Evolutionary conservation across 345 rosid species (phyloP), one percentile per base, ranked within the genome.

Genomic region (Hevea brasiliensis): DNA sequence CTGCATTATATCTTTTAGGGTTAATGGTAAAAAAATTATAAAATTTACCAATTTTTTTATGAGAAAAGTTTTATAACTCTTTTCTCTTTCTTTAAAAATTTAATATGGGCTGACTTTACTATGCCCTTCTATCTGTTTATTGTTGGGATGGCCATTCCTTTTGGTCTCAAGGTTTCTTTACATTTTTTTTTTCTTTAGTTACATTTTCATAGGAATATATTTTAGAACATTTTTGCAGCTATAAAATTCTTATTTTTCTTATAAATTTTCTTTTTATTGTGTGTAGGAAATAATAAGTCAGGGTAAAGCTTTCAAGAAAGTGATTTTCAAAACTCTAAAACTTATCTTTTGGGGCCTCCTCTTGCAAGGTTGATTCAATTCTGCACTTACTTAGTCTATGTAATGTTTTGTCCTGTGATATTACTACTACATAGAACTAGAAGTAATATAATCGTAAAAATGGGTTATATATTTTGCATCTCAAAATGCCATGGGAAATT

Each of bases 61-160:
- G 92, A 42, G 94, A 97, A 24, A 90, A 94, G 0, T 94, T 97
- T 97, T 77, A 90, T 35, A 94, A 97, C 14, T 90, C 96, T 81
- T 85, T 92, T 78, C 85, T 94, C n/a, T n/a, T n/a, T n/a, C n/a
- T n/a, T n/a, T n/a, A n/a, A n/a, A n/a, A n/a, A n/a, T n/a, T n/a
- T n/a, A n/a, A n/a, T n/a, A n/a, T n/a, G n/a, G 42, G 98, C 97
- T 26, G 98, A 94, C 86, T 94, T 90, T 72, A 96, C 90, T 5
- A 90, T 92, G 97, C 98, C 98, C 13, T 94, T 94, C 86, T 94
- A 92, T 57, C 76, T 94, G 61, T 92, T 94, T 81, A 91, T 90
- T 26, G 97, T 94, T 17, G 98, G 98, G 14, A 86, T 92, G 87
- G 89, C 98, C 81, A 83, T 92, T 60, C 86, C 97, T 8, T 96